Evolutionary conservation across 768 basidiomycete species (phyloP).

Genomic region (Leucocoprinus leucothites): DNA sequence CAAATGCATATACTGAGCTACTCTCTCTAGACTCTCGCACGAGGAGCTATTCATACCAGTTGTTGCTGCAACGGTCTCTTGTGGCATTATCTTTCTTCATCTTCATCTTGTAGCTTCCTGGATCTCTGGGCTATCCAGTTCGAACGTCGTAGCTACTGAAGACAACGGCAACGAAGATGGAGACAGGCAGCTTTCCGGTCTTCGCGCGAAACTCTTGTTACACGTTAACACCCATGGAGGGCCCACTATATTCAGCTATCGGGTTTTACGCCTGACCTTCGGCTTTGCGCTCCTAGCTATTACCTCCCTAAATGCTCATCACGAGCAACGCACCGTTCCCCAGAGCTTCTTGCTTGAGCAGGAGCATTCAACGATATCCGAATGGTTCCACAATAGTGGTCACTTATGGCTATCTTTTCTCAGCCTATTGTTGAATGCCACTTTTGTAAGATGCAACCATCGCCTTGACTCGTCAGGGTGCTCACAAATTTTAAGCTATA

Average conservation of each 20-base stretch:
- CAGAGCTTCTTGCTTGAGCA: slow-evolving; percentile 21
- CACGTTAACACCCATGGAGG: slow-evolving; percentile 47
- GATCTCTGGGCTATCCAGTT: background rate
- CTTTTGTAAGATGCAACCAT: background rate
- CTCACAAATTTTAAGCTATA: background rate
- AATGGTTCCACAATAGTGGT: background rate
- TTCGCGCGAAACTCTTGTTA: slow-evolving; percentile 28
- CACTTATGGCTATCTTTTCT: slow-evolving; percentile 15
- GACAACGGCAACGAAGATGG: background rate
- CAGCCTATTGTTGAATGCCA: slow-evolving; percentile 19
- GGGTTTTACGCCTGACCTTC: too few relatives aligned
- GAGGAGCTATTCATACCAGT: too few relatives aligned
- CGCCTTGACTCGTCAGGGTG: slow-evolving; percentile 24
- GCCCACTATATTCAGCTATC: slow-evolving; percentile 31
- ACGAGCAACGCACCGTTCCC: slow-evolving; percentile 11
- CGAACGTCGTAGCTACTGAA: background rate
- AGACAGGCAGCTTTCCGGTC: slow-evolving; percentile 22
- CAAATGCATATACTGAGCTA: background rate
- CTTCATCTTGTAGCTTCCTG: slow-evolving; percentile 14
- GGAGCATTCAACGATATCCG: slow-evolving; percentile 18
- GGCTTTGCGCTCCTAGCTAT: background rate
- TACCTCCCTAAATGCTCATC: background rate
- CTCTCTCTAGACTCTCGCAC: slow-evolving; percentile 8
- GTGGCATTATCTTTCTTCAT: too few relatives aligned
- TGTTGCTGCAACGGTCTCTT: too few relatives aligned